Conservation (phyloP, 2,329 filamentous ascomycete species). For the Domatiomyces catenatus region DNA sequence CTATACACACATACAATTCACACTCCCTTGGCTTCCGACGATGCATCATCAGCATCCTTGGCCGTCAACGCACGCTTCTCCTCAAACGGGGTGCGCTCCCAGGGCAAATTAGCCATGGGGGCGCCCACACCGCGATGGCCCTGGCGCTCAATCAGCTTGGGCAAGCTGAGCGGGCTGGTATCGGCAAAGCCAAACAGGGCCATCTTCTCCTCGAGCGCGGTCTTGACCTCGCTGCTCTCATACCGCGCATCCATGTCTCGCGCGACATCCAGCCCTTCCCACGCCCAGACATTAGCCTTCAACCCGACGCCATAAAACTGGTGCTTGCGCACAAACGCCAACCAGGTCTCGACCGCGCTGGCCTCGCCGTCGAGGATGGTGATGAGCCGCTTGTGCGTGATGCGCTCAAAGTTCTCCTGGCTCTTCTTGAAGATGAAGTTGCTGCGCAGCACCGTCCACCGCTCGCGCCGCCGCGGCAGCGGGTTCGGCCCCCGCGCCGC, state of each 20-base stretch:
- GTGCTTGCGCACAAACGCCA: slow-evolving; percentile 82
- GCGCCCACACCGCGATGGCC: slow-evolving; percentile 21
- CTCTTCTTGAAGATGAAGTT: slow-evolving; percentile 95
- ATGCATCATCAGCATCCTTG: not conserved
- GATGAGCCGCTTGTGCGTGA: slow-evolving; percentile 71
- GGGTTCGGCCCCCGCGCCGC: slow-evolving; percentile 75
- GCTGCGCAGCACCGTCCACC: slow-evolving; percentile 81
- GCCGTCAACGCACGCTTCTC: not conserved
- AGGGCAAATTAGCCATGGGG: not conserved
- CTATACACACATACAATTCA: not conserved
- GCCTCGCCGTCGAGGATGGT: slow-evolving; percentile 86
- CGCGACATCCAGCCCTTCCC: slow-evolving; percentile 41
- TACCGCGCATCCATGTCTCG: slow-evolving; percentile 26
- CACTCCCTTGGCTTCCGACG: not conserved
- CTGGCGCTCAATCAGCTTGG: slow-evolving; percentile 24
- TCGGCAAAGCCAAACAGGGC: slow-evolving; percentile 25
- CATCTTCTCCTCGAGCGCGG: slow-evolving; percentile 26
- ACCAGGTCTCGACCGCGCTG: slow-evolving; percentile 77
- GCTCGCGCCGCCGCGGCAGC: slow-evolving; percentile 69
- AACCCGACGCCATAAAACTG: slow-evolving; percentile 93
- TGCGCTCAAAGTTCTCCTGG: slow-evolving; percentile 93
- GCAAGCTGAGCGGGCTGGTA: slow-evolving; percentile 17
- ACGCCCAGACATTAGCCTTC: slow-evolving; percentile 97
- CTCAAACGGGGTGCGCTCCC: not conserved
- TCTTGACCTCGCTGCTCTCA: slow-evolving; percentile 22